phyloP scores from a whole-genome alignment of 176 grass and related monocot genomes.

The Saccharum spontaneum region DNA sequence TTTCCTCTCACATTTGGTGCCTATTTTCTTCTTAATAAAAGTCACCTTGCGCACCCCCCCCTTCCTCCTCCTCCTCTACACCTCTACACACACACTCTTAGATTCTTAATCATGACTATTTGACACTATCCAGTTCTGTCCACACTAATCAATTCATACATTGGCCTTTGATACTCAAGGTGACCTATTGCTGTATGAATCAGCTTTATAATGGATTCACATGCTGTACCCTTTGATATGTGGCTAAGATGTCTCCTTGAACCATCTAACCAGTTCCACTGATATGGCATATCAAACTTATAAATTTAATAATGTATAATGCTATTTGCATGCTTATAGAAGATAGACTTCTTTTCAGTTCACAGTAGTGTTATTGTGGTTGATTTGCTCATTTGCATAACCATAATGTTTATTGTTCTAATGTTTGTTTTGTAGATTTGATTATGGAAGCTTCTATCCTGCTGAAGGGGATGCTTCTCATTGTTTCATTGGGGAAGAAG shows the following conservation, averaged over 20 bases:
- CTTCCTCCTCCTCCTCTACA: no score
- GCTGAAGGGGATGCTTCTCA: slow-evolving; percentile 70
- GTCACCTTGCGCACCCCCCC: not conserved
- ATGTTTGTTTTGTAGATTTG: slow-evolving; percentile 70
- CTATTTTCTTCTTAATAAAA: not conserved
- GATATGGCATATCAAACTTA: slow-evolving; percentile 20
- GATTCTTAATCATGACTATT: not conserved
- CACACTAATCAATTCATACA: not conserved
- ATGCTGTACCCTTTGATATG: not conserved
- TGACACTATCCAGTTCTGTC: not conserved
- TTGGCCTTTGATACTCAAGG: not conserved
- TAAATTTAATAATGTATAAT: not conserved
- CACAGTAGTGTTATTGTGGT: slow-evolving; percentile 1
- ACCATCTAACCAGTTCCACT: not conserved
- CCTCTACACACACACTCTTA: not conserved
- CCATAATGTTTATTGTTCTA: not conserved
- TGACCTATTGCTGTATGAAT: not conserved
- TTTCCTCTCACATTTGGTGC: not conserved
- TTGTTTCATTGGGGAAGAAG: slow-evolving; percentile 80
- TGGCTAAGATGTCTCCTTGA: not conserved
- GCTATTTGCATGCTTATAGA: slow-evolving; percentile 23
- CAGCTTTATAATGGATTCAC: not conserved
- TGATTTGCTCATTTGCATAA: slow-evolving; percentile 18
- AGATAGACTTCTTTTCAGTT: not conserved
- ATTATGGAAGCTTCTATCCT: slow-evolving; percentile 88